These are phyloP conservation scores for Cicer chorassanicum DNA, from an alignment of 306 rosid genomes.

Conservation along the genomic window DNA sequence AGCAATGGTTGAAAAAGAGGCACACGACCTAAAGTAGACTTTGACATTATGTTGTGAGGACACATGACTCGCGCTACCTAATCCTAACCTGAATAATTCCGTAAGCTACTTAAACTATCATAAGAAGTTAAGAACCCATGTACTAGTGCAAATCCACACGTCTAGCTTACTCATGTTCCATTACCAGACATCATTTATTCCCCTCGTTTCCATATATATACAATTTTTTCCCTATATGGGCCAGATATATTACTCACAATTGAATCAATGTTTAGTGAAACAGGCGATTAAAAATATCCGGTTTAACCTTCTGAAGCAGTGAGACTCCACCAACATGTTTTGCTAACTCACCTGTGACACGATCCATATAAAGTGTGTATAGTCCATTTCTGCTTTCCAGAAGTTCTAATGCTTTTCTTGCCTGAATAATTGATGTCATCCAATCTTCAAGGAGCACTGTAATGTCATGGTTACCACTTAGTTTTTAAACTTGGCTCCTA, in stretches of 20 bases:
- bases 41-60: no score
- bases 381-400: constrained; percentile 92
- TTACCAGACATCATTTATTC: neutral
- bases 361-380: constrained; percentile 77
- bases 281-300: constrained; percentile 59
- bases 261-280: constrained; percentile 49
- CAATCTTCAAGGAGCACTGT: constrained; percentile 85
- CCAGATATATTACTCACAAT: neutral
- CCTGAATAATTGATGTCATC: constrained; percentile 72
- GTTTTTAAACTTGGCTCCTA: constrained; percentile 25
- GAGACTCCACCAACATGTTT: constrained; percentile 57
- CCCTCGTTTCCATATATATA: neutral
- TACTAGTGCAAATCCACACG: constrained; percentile 3
- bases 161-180: constrained; percentile 1
- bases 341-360: constrained; percentile 72
- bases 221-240: neutral
- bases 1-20: no score
- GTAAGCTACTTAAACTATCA: no score
- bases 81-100: no score
- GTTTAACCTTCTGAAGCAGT: constrained; percentile 63
- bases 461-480: constrained; percentile 39
- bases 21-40: no score
- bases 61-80: no score
- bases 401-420: constrained; percentile 72
- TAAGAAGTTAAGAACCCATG: no score